A percentile compares a stretch with the other conserved stretches of the same genome.
phyloP scores from a whole-genome alignment of 495 filamentous ascomycete species.

The Pyrenopolyporus hunteri region DNA sequence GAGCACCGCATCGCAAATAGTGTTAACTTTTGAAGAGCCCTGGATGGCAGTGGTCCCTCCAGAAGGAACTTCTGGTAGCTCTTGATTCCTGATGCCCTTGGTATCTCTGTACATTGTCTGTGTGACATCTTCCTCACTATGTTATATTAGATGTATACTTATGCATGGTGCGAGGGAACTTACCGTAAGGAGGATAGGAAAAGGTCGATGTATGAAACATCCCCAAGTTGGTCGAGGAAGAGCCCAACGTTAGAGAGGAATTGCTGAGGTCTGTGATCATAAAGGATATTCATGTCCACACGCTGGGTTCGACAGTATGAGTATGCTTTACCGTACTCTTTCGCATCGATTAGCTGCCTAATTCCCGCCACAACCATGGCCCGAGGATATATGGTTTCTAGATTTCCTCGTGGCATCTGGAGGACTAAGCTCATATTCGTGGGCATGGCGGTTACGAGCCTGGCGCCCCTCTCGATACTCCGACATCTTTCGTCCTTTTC shows the following conservation, averaged over 20 bases:
- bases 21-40: constrained; percentile 73
- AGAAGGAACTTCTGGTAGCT: constrained; percentile 15
- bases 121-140: constrained; percentile 90
- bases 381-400: constrained; percentile 93
- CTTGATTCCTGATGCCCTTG: constrained; percentile 43
- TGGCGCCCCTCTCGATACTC: constrained; percentile 87
- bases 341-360: constrained; percentile 74
- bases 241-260: constrained; percentile 76
- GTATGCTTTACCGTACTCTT: constrained; percentile 84
- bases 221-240: constrained; percentile 87
- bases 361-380: constrained; percentile 92
- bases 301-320: constrained; percentile 86
- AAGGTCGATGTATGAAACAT: constrained; percentile 83
- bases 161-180: constrained; percentile 28
- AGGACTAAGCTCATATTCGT: constrained; percentile 80
- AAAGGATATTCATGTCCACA: constrained; percentile 98
- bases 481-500: constrained; percentile 92
- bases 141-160: constrained; percentile 10
- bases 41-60: not conserved
- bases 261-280: constrained; percentile 84
- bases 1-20: constrained; percentile 86
- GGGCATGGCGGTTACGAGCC: constrained; percentile 87
- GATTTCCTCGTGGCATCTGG: constrained; percentile 93
- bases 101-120: constrained; percentile 94
- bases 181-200: constrained; percentile 90